Conservation (phyloP, 805 yeast genomes). For the Teunomyces kruisii region DNA sequence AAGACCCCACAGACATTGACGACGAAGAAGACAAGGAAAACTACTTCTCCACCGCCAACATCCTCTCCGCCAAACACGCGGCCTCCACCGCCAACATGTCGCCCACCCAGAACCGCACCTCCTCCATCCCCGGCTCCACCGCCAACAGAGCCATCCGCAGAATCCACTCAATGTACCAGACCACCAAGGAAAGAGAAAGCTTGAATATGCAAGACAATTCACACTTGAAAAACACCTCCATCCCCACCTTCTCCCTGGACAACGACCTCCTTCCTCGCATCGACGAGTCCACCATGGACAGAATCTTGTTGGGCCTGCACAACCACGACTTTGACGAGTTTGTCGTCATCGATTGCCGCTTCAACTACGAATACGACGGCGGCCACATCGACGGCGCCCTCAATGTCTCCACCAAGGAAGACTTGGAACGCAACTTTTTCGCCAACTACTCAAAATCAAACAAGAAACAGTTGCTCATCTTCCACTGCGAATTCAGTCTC, state of each 20-base stretch:
- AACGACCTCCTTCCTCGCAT: constrained; percentile 73
- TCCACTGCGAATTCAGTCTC: constrained; percentile 94
- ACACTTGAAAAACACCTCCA: constrained; percentile 26
- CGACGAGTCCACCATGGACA: constrained; percentile 54
- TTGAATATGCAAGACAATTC: constrained; percentile 29
- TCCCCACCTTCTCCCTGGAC: constrained; percentile 30
- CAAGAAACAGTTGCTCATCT: constrained; percentile 57
- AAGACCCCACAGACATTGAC: constrained; percentile 8
- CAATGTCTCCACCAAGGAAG: constrained; percentile 70
- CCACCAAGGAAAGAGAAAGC: constrained; percentile 31
- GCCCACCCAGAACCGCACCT: constrained; percentile 2
- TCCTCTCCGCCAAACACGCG: constrained; percentile 9
- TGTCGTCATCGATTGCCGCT: constrained; percentile 81
- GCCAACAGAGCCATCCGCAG: constrained; percentile 45
- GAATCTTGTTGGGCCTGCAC: constrained; percentile 55
- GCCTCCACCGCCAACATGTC: constrained; percentile 2
- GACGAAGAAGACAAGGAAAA: constrained; percentile 7
- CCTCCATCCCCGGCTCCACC: background rate
- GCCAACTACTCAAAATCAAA: constrained; percentile 6
- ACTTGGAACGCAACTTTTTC: constrained; percentile 58
- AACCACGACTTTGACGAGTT: constrained; percentile 53
- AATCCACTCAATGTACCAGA: constrained; percentile 69
- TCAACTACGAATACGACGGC: constrained; percentile 87
- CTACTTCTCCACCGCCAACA: constrained; percentile 10
- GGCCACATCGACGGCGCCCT: constrained; percentile 88